Base-by-base conservation (phyloP, 2,329 filamentous ascomycete genomes). In the Colletotrichum sp. region DNA sequence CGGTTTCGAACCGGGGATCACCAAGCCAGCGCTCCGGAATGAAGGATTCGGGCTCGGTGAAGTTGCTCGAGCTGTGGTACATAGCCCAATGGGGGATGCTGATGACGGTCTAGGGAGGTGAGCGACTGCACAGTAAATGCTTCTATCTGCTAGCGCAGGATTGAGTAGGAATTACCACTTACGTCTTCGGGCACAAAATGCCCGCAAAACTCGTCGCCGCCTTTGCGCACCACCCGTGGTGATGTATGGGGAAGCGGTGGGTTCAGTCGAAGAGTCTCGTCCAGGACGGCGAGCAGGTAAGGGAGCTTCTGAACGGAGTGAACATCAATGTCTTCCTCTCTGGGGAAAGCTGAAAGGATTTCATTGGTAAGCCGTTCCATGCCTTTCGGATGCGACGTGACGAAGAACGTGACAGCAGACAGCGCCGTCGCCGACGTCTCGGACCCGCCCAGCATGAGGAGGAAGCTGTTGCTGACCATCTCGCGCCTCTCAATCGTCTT, bases 221-320 rank as follows among this genome's bases (percentile, higher is more conserved):
- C 83, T 32, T 77, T 76, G 16, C 82, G 80, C 1, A 80, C 79
- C 18, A 81, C 71, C 1, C 85, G 72, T 12, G 79, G 80, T 13
- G 82, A 71, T 6, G 75, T 78, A 9, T 69, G 78, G 48, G 78
- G 70, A 10, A 77, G 77, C 3, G 79, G 80, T 8, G 86, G 85
- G 68, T 85, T 87, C 9, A 86, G 75, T 12, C 88, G 81, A 48
- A 89, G 79, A 3, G 80, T 80, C 79, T 89, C 88, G 2, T 87
- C 81, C 13, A 89, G 76, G 48, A 80, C 82, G 2, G 86, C 87
- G 13, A 82, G 77, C 55, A 89, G 80, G 68, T 87, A 88, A 1
- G 79, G 70, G 0, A 87, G 78, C 12, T 79, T 76, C 44, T 80
- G 75, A 5, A 83, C 79, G 6, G 80, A 80, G 2, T 78, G 72